Evolutionary conservation across 2,329 filamentous ascomycete species (phyloP), one percentile per base, ranked within the genome.

Genomic region (Aspergillus sp.): DNA sequence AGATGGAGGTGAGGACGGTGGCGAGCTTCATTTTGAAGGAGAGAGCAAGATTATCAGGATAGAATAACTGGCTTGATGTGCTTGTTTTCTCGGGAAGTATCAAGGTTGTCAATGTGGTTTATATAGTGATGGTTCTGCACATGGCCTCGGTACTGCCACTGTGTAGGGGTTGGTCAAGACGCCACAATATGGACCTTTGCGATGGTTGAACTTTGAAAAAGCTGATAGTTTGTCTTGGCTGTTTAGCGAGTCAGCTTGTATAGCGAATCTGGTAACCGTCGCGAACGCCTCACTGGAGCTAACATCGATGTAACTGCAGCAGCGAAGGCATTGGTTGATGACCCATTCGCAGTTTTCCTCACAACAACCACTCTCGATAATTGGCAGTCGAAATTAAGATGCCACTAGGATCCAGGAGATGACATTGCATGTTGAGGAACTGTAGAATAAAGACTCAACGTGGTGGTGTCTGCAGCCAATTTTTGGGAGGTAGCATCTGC

Each of bases 1-100:
- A 7, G 12, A 53, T n/a, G 21, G 48, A 15, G 39, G 57, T 17
- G 27, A 56, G 1, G 25, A 51, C 21, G 27, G 19, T 12, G 37
- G 53, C 52, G 57, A 59, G 25, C 48, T 59, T 59, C 57, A 59
- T 59, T 49, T n/a, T 59, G 57, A 25, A 14, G 11, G 46, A 2
- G 23, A 7, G 23, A 25, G 23, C 1, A 25, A 25, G 1, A 25
- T 2, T 1, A 1, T 2, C 23, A 25, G 23, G 23, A 25, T 11
- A 4, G 27, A 9, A 31, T 31, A 8, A 8, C 9, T 11, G 27
- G 9, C 8, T 31, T 17, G 27, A 14, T 37, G 15, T 57, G 39
- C 17, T 31, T n/a, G 43, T 6, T 33, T 14, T 6, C 9, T 37
- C 6, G 3, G 4, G 4, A 4, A 12, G 33, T 35, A 37, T 19